phyloP scores from a whole-genome alignment of 805 yeast species.

The Kregervanrija pseudodelftensis region DNA sequence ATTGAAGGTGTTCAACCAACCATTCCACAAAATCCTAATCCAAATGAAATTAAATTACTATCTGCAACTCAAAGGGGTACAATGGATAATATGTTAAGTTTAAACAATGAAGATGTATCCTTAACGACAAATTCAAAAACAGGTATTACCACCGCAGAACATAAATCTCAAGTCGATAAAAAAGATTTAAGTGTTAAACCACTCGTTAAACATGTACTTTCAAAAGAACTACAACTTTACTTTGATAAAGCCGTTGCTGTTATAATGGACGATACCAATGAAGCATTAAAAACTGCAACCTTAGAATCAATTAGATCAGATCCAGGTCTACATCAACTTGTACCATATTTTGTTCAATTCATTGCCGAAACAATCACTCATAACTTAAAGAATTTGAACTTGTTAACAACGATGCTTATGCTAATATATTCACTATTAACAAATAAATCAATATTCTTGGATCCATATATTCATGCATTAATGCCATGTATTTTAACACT shows the following conservation, averaged over 20 bases:
- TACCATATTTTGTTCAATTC: slow-evolving; percentile 94
- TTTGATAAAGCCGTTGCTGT: slow-evolving; percentile 87
- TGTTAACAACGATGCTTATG: slow-evolving; percentile 79
- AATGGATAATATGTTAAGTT: slow-evolving; percentile 50
- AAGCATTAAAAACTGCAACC: slow-evolving; percentile 67
- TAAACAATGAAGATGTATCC: slow-evolving; percentile 40
- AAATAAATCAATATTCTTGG: slow-evolving; percentile 80
- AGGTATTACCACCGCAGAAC: slow-evolving; percentile 23
- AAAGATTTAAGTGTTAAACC: slow-evolving; percentile 70
- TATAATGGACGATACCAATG: slow-evolving; percentile 50
- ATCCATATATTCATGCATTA: slow-evolving; percentile 91
- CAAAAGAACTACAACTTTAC: slow-evolving; percentile 88
- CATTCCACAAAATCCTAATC: slow-evolving; percentile 91
- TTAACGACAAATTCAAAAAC: slow-evolving; percentile 22
- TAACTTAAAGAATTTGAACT: slow-evolving; percentile 63
- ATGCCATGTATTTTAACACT: slow-evolving; percentile 95
- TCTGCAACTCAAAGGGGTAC: slow-evolving; percentile 84
- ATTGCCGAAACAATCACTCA: slow-evolving; percentile 92
- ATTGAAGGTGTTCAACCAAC: slow-evolving; percentile 98
- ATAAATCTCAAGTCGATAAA: slow-evolving; percentile 22
- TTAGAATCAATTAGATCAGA: slow-evolving; percentile 78
- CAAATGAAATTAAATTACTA: slow-evolving; percentile 66
- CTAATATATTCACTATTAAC: slow-evolving; percentile 78
- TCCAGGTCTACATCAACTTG: slow-evolving; percentile 93
- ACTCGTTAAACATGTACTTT: slow-evolving; percentile 86